phyloP scores from a whole-genome alignment of 1,284 basidiomycete species.

The Ustilago esculenta region DNA sequence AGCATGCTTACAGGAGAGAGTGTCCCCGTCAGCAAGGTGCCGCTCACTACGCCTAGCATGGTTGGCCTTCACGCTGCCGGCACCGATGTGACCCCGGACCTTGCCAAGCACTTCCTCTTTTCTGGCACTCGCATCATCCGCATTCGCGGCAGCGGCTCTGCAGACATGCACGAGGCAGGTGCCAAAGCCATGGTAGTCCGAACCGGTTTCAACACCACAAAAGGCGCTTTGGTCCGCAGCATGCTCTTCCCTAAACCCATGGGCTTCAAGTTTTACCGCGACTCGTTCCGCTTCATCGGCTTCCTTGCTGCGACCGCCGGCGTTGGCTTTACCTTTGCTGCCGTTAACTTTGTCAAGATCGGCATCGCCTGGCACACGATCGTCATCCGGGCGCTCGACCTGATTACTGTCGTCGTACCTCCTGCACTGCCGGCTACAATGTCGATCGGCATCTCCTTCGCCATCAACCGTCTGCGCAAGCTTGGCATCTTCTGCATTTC shows the following conservation, averaged over 20 bases:
- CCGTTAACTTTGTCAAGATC: constrained; percentile 89
- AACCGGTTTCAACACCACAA: constrained; percentile 96
- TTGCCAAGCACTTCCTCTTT: constrained; percentile 87
- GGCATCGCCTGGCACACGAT: constrained; percentile 88
- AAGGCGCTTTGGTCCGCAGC: constrained; percentile 91
- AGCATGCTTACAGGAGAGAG: constrained; percentile 98
- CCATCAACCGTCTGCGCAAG: constrained; percentile 87
- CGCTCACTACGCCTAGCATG: constrained; percentile 69
- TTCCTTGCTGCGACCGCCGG: constrained; percentile 88
- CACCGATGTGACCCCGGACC: constrained; percentile 74
- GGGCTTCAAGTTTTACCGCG: constrained; percentile 90
- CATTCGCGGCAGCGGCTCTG: constrained; percentile 73
- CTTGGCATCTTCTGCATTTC: constrained; percentile 95
- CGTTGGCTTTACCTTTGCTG: constrained; percentile 75
- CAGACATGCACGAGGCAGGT: constrained; percentile 57
- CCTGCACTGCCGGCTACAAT: constrained; percentile 96
- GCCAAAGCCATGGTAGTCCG: constrained; percentile 90
- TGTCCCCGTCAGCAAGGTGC: constrained; percentile 87
- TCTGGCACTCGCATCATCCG: constrained; percentile 91
- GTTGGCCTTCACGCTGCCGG: constrained; percentile 48
- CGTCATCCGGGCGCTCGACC: constrained; percentile 87
- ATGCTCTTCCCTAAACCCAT: constrained; percentile 99
- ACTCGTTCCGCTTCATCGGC: constrained; percentile 94
- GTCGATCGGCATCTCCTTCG: constrained; percentile 96
- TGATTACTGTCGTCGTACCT: constrained; percentile 98